Percentiles rank a stretch among this genome's conserved stretches.
phyloP scores from a whole-genome alignment of 139 green algal genomes.

The Chlamydomonas sp. region DNA sequence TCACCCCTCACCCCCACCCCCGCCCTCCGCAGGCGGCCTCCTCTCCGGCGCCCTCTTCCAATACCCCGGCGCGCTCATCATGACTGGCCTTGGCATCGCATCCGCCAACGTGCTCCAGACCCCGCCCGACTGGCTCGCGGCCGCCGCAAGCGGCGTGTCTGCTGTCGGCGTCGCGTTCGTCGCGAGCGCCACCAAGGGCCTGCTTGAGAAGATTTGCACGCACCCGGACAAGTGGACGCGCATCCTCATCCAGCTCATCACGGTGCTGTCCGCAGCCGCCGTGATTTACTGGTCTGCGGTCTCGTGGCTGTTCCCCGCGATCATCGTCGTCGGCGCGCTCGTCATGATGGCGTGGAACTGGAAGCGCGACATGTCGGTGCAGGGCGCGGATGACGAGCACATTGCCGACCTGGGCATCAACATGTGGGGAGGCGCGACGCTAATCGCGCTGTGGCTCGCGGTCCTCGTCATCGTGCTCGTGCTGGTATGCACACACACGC shows the following conservation, averaged over 20 bases:
- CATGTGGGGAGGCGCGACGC: neutral
- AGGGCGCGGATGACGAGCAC: neutral
- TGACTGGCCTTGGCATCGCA: constrained; percentile 63
- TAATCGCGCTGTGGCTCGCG: constrained; percentile 40
- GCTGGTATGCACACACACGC: too few species aligned
- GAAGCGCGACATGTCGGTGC: neutral
- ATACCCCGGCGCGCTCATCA: constrained; percentile 77
- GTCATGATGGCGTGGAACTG: constrained; percentile 22
- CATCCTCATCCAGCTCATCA: constrained; percentile 23
- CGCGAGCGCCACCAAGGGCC: constrained; percentile 58
- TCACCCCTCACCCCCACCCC: neutral
- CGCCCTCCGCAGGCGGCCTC: constrained; percentile 42
- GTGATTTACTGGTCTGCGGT: constrained; percentile 62
- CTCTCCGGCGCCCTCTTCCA: constrained; percentile 80
- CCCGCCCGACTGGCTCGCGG: constrained; percentile 42
- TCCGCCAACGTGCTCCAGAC: constrained; percentile 49
- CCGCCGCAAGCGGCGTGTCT: constrained; percentile 51
- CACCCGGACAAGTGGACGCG: neutral
- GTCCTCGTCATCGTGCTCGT: constrained; percentile 41
- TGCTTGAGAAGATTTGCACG: constrained; percentile 64
- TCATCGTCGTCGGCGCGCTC: constrained; percentile 64
- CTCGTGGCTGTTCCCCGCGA: constrained; percentile 70
- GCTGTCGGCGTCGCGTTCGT: constrained; percentile 78
- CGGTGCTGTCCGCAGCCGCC: constrained; percentile 41
- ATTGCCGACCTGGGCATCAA: neutral